A percentile compares a stretch with the other conserved stretches of the same genome.
phyloP scores from a whole-genome alignment of 495 filamentous ascomycete genomes.

The Xylaria palmicola region DNA sequence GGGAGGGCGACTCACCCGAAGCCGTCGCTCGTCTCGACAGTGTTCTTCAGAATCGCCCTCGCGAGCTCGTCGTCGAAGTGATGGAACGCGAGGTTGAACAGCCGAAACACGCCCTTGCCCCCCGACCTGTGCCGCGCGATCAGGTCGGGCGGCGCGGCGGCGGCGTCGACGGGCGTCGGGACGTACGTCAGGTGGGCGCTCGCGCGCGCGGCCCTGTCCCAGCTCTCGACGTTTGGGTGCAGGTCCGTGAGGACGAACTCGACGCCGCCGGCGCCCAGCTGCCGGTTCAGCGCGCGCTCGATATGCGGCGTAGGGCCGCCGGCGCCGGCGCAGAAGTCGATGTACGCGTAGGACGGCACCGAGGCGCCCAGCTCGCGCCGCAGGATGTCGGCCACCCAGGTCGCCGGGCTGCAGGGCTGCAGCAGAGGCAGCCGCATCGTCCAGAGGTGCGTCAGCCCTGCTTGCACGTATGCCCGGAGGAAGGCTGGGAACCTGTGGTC shows the following conservation, averaged over 20 bases:
- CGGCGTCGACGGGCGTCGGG: slow-evolving; percentile 59
- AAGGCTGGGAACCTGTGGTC: slow-evolving; percentile 51
- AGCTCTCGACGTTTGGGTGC: slow-evolving; percentile 62
- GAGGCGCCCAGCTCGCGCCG: slow-evolving; percentile 37
- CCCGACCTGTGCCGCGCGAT: slow-evolving; percentile 27
- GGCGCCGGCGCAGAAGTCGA: slow-evolving; percentile 74
- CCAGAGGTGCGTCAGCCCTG: slow-evolving; percentile 52
- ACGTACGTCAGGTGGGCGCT: slow-evolving; percentile 57
- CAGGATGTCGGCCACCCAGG: slow-evolving; percentile 48
- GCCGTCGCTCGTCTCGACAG: slow-evolving; percentile 60
- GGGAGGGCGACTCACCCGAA: slow-evolving; percentile 51
- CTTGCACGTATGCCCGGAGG: slow-evolving; percentile 51
- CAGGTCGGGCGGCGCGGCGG: slow-evolving; percentile 48
- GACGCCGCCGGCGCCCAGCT: slow-evolving; percentile 39
- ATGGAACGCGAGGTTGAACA: slow-evolving; percentile 75
- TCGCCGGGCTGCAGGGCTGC: slow-evolving; percentile 47
- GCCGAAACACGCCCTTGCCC: slow-evolving; percentile 53
- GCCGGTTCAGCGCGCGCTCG: slow-evolving; percentile 54
- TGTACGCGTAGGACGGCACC: slow-evolving; percentile 52
- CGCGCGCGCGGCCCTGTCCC: slow-evolving; percentile 50
- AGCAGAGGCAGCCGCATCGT: slow-evolving; percentile 44
- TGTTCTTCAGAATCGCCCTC: slow-evolving; percentile 56
- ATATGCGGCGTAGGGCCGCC: slow-evolving; percentile 68
- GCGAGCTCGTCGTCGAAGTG: slow-evolving; percentile 69
- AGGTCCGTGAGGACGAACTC: slow-evolving; percentile 70